Evolutionary conservation across 78 protist species (phyloP).

Genomic region (Emiliania huxleyi): DNA sequence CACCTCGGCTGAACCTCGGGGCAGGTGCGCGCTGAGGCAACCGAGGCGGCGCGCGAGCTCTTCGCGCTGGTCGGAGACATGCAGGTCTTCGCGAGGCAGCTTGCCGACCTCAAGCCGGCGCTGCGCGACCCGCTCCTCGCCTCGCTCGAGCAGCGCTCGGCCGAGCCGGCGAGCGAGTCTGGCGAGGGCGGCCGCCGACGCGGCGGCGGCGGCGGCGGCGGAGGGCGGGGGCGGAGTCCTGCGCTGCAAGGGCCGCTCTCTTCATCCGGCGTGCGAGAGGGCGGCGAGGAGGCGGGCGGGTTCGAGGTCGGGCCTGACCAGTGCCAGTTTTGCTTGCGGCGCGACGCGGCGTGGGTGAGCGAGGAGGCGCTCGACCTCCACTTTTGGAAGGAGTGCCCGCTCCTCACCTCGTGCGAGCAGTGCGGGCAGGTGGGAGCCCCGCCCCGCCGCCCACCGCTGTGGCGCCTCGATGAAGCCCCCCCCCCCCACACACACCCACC

Average conservation of each 20-base stretch:
- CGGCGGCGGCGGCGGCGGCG: background rate
- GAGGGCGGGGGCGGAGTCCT: too few species aligned
- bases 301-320: background rate
- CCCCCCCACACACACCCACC: too few species aligned
- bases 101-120: background rate
- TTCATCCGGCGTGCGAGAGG: background rate
- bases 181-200: background rate
- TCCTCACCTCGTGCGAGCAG: slow-evolving; percentile 47
- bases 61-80: background rate
- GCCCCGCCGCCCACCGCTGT: too few species aligned
- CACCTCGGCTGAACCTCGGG: too few species aligned
- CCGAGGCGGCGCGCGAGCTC: background rate
- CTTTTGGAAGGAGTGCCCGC: slow-evolving; percentile 46
- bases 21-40: background rate
- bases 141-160: background rate
- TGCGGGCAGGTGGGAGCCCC: slow-evolving; percentile 14
- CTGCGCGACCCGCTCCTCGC: background rate
- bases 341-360: background rate
- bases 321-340: slow-evolving; percentile 49
- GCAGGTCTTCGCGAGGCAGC: background rate
- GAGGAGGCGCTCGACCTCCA: slow-evolving; percentile 39
- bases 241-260: too few species aligned
- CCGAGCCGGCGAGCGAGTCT: background rate
- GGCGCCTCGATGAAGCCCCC: too few species aligned
- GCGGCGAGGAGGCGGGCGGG: background rate